phyloP scores from a whole-genome alignment of 1,139 yeast genomes.

The Pichia kudriavzevii region DNA sequence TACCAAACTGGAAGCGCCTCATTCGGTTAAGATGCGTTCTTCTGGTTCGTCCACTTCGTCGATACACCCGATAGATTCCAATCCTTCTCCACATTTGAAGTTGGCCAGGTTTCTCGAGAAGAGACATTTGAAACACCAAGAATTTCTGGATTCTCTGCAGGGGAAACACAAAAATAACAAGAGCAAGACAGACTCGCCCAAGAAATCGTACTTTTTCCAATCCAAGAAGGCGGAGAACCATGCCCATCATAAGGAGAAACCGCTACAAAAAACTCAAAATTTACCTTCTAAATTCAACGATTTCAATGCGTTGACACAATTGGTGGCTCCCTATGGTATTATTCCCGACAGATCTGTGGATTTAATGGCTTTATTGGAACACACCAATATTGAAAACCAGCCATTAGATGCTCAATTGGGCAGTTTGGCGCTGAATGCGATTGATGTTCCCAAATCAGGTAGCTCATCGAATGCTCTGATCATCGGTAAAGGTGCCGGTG shows the following conservation, averaged over 20 bases:
- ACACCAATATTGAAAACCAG: neutral
- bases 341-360: conserved; percentile 32
- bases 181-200: neutral
- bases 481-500: conserved; percentile 72
- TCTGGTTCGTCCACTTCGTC: conserved; percentile 9
- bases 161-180: neutral
- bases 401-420: neutral
- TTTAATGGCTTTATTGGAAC: conserved; percentile 9
- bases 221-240: no score
- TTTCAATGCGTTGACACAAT: conserved; percentile 13
- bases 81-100: conserved; percentile 12
- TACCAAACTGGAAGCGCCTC: neutral
- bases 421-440: conserved; percentile 16
- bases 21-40: conserved; percentile 3
- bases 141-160: conserved; percentile 1
- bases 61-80: conserved; percentile 12
- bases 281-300: conserved; percentile 15
- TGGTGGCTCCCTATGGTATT: conserved; percentile 47
- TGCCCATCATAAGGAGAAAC: no score
- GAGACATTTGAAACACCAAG: conserved; percentile 11
- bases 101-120: conserved; percentile 17
- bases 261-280: neutral
- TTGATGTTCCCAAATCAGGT: no score
- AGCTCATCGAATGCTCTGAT: conserved; percentile 17
- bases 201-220: no score